Conservation (phyloP, 106 monocot genomes). For the Dendrobium chrysotoxum region DNA sequence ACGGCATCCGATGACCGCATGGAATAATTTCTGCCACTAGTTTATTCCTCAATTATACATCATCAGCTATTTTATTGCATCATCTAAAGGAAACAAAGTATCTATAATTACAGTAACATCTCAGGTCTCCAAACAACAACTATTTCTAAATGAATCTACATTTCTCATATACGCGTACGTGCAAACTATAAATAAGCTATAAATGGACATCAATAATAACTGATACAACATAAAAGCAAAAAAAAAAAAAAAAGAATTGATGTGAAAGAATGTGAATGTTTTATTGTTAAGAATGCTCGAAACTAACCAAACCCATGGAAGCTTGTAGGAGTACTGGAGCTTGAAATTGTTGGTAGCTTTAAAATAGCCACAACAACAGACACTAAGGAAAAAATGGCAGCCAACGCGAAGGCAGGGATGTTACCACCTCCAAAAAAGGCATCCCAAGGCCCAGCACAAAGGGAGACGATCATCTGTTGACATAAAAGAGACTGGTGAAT, state of each 20-base stretch:
- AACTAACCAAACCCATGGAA: constrained; percentile 88
- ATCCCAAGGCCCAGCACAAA: constrained; percentile 95
- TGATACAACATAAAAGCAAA: background rate
- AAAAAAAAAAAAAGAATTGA: constrained; percentile 2
- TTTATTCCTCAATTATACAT: too few relatives aligned
- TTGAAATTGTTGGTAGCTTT: constrained; percentile 65
- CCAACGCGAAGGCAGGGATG: constrained; percentile 83
- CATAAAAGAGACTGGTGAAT: too few relatives aligned
- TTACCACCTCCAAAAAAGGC: constrained; percentile 95
- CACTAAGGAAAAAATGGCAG: constrained; percentile 52
- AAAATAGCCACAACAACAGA: constrained; percentile 47
- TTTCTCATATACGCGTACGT: too few relatives aligned
- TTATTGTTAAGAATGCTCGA: background rate
- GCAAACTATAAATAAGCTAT: background rate
- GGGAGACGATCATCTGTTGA: constrained; percentile 75
- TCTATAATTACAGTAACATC: too few relatives aligned
- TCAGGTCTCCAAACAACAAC: too few relatives aligned
- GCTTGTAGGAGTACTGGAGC: constrained; percentile 40
- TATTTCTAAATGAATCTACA: too few relatives aligned
- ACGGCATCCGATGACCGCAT: too few relatives aligned
- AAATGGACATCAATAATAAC: constrained; percentile 2
- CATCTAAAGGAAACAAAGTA: too few relatives aligned
- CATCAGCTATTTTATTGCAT: too few relatives aligned
- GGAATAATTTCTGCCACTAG: too few relatives aligned
- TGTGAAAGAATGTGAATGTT: background rate